Evolutionary conservation across 768 basidiomycete genomes (phyloP).

Genomic region (Amanita fuliginea): DNA sequence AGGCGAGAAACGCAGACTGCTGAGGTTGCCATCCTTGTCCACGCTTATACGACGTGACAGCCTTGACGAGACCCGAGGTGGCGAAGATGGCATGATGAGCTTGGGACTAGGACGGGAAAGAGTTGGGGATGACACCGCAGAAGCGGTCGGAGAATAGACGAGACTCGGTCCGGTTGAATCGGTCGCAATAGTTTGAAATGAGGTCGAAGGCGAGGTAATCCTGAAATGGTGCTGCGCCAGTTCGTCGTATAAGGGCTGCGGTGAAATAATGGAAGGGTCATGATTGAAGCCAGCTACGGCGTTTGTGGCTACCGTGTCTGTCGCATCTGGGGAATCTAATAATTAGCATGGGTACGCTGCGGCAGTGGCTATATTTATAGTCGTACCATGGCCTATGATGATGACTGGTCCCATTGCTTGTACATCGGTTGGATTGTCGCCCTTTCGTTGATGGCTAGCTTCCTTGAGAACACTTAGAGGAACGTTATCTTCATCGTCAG

Average conservation of each 20-base stretch:
- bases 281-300: neutral
- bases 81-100: neutral
- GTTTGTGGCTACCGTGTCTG: neutral
- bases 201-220: neutral
- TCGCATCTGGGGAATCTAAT: neutral
- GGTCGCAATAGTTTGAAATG: neutral
- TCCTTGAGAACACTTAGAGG: neutral
- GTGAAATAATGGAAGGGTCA: neutral
- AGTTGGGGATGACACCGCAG: neutral
- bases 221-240: neutral
- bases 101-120: neutral
- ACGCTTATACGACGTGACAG: neutral
- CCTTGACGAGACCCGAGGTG: neutral
- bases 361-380: neutral
- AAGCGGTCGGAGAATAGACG: neutral
- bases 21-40: slow-evolving; percentile 5
- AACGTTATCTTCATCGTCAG: slow-evolving; percentile 3
- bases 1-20: slow-evolving; percentile 18
- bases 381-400: neutral
- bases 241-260: neutral
- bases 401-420: neutral
- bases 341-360: neutral
- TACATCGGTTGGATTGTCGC: neutral
- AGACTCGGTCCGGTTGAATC: neutral
- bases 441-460: neutral